Base-by-base conservation (phyloP, 2,329 filamentous ascomycete genomes). In the Colletotrichum liaoningense region DNA sequence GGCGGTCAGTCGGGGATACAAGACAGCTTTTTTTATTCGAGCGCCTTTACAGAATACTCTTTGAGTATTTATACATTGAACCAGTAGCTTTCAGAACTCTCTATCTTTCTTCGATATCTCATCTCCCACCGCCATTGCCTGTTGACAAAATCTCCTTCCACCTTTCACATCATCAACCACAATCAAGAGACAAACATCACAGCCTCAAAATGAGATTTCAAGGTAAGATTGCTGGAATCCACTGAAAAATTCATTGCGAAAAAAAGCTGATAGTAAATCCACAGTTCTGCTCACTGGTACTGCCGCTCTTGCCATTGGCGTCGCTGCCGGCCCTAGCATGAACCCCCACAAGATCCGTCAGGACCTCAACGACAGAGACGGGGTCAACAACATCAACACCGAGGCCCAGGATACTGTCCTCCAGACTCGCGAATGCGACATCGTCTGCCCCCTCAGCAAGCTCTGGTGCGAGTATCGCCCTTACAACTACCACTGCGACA, bases 401-500 rank as follows among this genome's bases (percentile, higher is more conserved):
- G 11, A 52, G n/a, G 6, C 5, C 5, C 11, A 56, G 16, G 42
- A 22, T 11, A 5, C 38, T 22, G 33, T 52, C 19, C 22, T 65
- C 35, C 22, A 26, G 3, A 22, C 24, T 6, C 63, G 63, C 24
- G 63, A 57, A 19, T 65, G 63, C 52, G 49, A 65, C 7, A 65
- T 65, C 24, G 9, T 52, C 22, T 65, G 63, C 52, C 63, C 63
- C 12, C 0, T n/a, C 33, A n/a, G n/a, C 24, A 52, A 11, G n/a
- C 5, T 16, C 35, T 65, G 22, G 22, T 65, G 63, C 52, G 35
- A 57, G 30, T 65, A 65, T 19, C 7, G 16, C 12, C 63, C 63
- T 19, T 46, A 65, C 19, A 65, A 57, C 33, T 65, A 65, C 33
- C 33, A 35, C 26, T 65, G 63, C 52, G 33, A 65, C 63, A 16